These are phyloP conservation scores for Globisporangium spinosum DNA, from an alignment of 352 stramenopile genomes.

Conservation along the genomic window DNA sequence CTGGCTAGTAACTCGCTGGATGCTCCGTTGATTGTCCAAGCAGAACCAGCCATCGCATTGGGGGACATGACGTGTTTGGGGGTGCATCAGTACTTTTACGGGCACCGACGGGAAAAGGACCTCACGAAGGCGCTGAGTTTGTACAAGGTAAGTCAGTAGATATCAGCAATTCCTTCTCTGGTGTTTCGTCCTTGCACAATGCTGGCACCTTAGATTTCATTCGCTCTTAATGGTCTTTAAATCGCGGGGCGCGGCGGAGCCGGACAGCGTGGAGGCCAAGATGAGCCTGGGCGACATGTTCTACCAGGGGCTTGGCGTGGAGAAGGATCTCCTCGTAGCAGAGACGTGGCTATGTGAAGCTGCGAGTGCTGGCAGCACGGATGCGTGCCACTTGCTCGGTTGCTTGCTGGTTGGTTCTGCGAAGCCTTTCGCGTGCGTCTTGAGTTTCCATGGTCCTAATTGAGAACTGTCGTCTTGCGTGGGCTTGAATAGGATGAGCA, in stretches of 20 bases:
- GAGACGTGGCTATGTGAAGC: slow-evolving; percentile 53
- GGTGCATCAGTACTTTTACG: slow-evolving; percentile 64
- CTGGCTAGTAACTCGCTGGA: background rate
- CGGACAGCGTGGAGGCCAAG: slow-evolving; percentile 41
- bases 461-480: background rate
- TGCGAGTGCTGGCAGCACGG: slow-evolving; percentile 30
- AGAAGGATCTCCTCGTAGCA: slow-evolving; percentile 51
- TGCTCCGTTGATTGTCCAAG: background rate
- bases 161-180: background rate
- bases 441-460: background rate
- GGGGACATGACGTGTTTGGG: slow-evolving; percentile 45
- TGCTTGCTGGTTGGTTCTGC: slow-evolving; percentile 41
- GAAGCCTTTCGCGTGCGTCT: background rate
- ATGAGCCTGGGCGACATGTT: slow-evolving; percentile 65
- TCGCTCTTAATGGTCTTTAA: background rate
- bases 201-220: background rate
- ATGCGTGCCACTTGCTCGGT: slow-evolving; percentile 49
- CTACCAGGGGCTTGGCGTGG: slow-evolving; percentile 36
- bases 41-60: background rate
- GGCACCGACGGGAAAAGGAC: slow-evolving; percentile 40
- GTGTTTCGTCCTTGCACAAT: background rate
- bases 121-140: slow-evolving; percentile 39
- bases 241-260: slow-evolving; percentile 45
- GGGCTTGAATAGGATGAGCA: slow-evolving; percentile 37
- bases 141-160: slow-evolving; percentile 38